These are phyloP conservation scores for Anaeromyces robustus DNA, from an alignment of 192 early-diverging fungal genomes.

Conservation along the genomic window DNA sequence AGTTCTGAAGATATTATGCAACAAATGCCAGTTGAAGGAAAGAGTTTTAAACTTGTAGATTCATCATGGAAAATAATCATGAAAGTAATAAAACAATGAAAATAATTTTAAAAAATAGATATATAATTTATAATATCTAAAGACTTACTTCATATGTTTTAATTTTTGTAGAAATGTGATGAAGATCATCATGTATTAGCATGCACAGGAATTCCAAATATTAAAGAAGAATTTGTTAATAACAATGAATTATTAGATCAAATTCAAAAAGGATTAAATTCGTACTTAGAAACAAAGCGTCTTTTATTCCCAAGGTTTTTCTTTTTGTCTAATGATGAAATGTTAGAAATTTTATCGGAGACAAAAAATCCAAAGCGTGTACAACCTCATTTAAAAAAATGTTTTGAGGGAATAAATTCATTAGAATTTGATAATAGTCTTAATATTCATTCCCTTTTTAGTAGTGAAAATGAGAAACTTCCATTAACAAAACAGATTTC, in stretches of 20 bases:
- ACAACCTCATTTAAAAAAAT: constrained; percentile 49
- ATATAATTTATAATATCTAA: no score
- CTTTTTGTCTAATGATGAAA: constrained; percentile 51
- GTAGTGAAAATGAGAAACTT: constrained; percentile 37
- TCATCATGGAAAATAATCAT: constrained; percentile 39
- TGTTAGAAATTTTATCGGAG: constrained; percentile 49
- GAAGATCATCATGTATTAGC: constrained; percentile 33
- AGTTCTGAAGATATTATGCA: constrained; percentile 51
- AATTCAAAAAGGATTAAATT: constrained; percentile 46
- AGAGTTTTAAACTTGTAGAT: constrained; percentile 42
- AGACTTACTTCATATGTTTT: no score
- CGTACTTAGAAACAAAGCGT: constrained; percentile 41
- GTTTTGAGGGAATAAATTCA: constrained; percentile 41
- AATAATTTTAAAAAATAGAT: no score
- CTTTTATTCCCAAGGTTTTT: constrained; percentile 46
- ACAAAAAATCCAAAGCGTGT: constrained; percentile 46
- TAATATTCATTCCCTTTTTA: constrained; percentile 32
- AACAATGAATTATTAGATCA: constrained; percentile 34
- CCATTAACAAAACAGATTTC: constrained; percentile 29
- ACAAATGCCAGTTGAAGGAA: constrained; percentile 51
- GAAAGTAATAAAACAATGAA: constrained; percentile 10
- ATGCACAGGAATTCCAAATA: constrained; percentile 40
- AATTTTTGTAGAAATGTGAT: constrained; percentile 24
- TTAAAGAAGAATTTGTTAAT: constrained; percentile 33
- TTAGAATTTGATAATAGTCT: constrained; percentile 39